Evolutionary conservation across 495 filamentous ascomycete species (phyloP).

Genomic region (Aspergillus heteromorphus): DNA sequence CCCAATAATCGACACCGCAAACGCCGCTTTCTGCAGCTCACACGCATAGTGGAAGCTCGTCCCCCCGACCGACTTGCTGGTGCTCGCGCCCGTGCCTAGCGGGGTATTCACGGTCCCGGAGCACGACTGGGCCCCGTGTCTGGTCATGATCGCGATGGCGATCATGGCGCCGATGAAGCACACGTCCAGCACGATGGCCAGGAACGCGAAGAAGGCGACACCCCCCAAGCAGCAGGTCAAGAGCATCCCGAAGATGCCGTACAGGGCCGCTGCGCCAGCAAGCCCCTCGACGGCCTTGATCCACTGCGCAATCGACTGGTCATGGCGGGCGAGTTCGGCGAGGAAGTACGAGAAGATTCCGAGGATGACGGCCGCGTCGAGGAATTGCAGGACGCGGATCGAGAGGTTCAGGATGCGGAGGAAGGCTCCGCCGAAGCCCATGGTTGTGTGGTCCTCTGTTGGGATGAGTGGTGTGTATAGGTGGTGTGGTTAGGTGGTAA

Average conservation of each 20-base stretch:
- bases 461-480: background rate
- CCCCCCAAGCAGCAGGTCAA: conserved; percentile 77
- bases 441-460: conserved; percentile 13
- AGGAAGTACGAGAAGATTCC: conserved; percentile 68
- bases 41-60: conserved; percentile 54
- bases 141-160: conserved; percentile 66
- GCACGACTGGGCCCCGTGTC: conserved; percentile 59
- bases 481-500: background rate
- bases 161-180: conserved; percentile 77
- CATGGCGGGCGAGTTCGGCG: conserved; percentile 50
- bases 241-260: conserved; percentile 62
- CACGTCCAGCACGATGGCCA: conserved; percentile 73
- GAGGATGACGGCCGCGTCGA: conserved; percentile 64
- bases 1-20: conserved; percentile 72
- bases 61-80: conserved; percentile 27
- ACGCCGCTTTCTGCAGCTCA: conserved; percentile 62
- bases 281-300: conserved; percentile 78
- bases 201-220: conserved; percentile 63
- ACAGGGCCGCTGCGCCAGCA: conserved; percentile 65
- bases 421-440: conserved; percentile 49
- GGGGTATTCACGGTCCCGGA: conserved; percentile 58
- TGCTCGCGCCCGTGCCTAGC: conserved; percentile 56
- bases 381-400: conserved; percentile 65
- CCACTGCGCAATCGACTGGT: conserved; percentile 55
- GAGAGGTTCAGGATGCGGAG: conserved; percentile 59